phyloP scores from a whole-genome alignment of 2,329 filamentous ascomycete species.

The Arachnopeziza araneosa region DNA sequence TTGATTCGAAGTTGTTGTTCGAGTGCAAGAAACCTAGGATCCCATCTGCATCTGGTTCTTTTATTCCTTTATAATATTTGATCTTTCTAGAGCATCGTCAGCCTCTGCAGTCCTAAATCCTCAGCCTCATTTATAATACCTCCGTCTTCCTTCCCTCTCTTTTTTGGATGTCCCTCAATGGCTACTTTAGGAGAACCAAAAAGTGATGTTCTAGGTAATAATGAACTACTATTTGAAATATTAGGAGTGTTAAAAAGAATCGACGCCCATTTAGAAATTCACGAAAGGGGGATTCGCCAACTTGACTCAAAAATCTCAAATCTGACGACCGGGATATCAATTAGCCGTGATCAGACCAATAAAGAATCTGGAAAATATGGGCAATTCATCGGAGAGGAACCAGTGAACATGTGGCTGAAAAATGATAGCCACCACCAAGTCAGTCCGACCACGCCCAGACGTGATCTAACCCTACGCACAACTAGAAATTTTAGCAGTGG shows the following conservation, averaged over 20 bases:
- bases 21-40: no score
- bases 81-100: no score
- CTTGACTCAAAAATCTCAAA: neutral
- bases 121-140: no score
- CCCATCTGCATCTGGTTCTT: no score
- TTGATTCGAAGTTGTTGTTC: no score
- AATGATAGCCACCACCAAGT: neutral
- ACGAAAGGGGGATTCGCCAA: neutral
- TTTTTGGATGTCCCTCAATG: constrained; percentile 6
- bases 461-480: neutral
- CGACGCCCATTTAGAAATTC: constrained; percentile 3
- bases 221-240: constrained; percentile 2
- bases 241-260: constrained; percentile 6
- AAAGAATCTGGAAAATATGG: neutral
- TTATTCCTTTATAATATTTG: no score
- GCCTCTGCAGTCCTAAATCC: no score
- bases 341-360: neutral
- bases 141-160: no score
- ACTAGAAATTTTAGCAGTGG: neutral
- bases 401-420: neutral
- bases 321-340: neutral
- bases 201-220: neutral
- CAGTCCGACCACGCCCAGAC: neutral
- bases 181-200: constrained; percentile 58
- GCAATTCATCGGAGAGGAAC: neutral